Percentiles rank a stretch among this genome's conserved stretches.
phyloP scores from a whole-genome alignment of 148 eudicot genomes.

The Rhododendron simsii region DNA sequence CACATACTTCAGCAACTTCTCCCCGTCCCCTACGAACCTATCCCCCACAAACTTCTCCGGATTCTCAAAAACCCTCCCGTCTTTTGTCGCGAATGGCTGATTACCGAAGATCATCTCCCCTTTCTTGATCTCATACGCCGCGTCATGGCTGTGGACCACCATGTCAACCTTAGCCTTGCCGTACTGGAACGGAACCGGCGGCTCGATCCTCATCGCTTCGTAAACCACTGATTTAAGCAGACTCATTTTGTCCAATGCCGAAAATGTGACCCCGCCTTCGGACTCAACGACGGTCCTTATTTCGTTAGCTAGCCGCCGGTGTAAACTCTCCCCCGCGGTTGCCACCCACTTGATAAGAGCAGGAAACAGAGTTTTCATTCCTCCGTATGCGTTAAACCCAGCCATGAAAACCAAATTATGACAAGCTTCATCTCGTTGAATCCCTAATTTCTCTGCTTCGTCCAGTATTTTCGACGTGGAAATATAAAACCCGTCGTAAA shows the following conservation, averaged over 20 bases:
- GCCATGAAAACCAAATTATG: slow-evolving; percentile 61
- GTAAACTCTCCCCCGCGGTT: slow-evolving; percentile 41
- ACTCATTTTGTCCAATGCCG: slow-evolving; percentile 40
- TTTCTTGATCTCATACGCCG: slow-evolving; percentile 39
- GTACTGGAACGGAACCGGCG: slow-evolving; percentile 56
- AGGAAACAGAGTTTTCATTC: slow-evolving; percentile 48
- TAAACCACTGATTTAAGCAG: slow-evolving; percentile 51
- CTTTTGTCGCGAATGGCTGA: slow-evolving; percentile 55
- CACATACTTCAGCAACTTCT: slow-evolving; percentile 42
- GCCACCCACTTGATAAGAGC: slow-evolving; percentile 53
- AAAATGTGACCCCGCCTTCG: slow-evolving; percentile 40
- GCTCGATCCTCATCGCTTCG: slow-evolving; percentile 51
- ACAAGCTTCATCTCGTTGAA: slow-evolving; percentile 49
- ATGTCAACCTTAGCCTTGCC: slow-evolving; percentile 48
- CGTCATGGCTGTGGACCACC: slow-evolving; percentile 43
- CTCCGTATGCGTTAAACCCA: slow-evolving; percentile 61
- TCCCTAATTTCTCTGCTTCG: slow-evolving; percentile 43
- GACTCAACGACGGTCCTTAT: slow-evolving; percentile 39
- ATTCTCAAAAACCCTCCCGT: slow-evolving; percentile 38
- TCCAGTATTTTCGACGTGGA: slow-evolving; percentile 32
- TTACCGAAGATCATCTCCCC: slow-evolving; percentile 60
- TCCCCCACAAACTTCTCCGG: slow-evolving; percentile 47
- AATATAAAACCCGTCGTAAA: slow-evolving; percentile 38
- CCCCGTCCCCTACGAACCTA: slow-evolving; percentile 58
- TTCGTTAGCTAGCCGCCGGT: slow-evolving; percentile 40